Evolutionary conservation across 495 filamentous ascomycete genomes (phyloP), one percentile per base, ranked within the genome.

Genomic region (Trichoderma reesei): DNA sequence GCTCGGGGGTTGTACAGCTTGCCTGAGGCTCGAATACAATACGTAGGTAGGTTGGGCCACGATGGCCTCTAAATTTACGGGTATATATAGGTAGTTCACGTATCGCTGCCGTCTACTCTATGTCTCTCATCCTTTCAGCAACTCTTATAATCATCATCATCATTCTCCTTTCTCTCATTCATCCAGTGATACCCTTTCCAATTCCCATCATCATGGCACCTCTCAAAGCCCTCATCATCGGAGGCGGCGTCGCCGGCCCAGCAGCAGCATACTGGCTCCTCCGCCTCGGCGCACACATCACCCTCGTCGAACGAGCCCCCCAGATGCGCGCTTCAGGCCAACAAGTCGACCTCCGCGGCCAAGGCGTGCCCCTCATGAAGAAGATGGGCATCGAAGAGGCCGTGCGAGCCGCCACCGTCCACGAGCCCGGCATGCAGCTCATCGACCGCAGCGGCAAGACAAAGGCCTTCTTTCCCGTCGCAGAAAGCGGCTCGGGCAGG

Each of bases 221-320:
- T 31, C 34, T 56, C 33, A 56, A 56, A 34, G 64, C 73, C 44
- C 72, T 75, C 54, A 68, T 77, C 61, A 64, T 59, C 31, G 74
- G 73, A 48, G 73, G 70, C 41, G 72, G 74, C 41, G 69, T 79
- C 42, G 72, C 74, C 37, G 76, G 76, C 20, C 80, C 82, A 5
- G 74, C 79, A 5, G 64, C 80, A 37, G 82, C 84, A 20, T 82
- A 76, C 69, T 83, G 75, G 76, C 73, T 85, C 34, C 71, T 78
- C 31, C 80, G 78, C 66, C 72, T 77, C 60, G 79, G 79, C 34
- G 75, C 75, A 65, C 60, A 71, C 36, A 72, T 86, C 63, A 83
- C 81, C 13, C 64, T 86, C 64, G 73, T 85, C 54, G 83, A 86
- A 67, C 78, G 80, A 62, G 78, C 74, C 63, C 70, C 75, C 3